Evolutionary conservation across 2,329 filamentous ascomycete genomes (phyloP).

Genomic region (Aschersonia sp.): DNA sequence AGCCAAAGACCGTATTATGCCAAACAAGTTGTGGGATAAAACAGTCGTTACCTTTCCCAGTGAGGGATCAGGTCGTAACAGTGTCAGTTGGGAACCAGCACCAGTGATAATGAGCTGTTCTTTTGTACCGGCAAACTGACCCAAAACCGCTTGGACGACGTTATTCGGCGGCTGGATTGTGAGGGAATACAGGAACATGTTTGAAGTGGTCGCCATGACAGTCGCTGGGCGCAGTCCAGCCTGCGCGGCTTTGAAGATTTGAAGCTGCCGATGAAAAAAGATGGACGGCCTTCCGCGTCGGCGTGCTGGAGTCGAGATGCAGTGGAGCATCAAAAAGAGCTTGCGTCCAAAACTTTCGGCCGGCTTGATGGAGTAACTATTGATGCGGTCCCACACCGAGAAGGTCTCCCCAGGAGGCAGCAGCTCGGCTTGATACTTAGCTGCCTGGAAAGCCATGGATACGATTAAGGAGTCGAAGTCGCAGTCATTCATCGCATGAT

Average conservation of each 20-base stretch:
- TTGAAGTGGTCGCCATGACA: constrained; percentile 90
- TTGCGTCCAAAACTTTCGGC: constrained; percentile 17
- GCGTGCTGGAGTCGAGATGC: no score
- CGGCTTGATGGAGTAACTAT: constrained; percentile 18
- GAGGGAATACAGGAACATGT: constrained; percentile 97
- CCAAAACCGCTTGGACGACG: constrained; percentile 79
- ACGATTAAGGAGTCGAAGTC: no score
- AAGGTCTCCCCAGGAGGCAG: no score
- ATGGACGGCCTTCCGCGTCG: not conserved
- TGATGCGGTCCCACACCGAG: constrained; percentile 16
- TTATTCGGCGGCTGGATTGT: constrained; percentile 88
- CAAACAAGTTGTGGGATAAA: constrained; percentile 87
- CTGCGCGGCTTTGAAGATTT: constrained; percentile 25
- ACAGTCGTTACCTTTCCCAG: constrained; percentile 78
- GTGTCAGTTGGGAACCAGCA: constrained; percentile 75
- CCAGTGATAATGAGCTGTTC: constrained; percentile 96
- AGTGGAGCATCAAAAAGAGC: not conserved
- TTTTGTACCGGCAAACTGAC: constrained; percentile 90
- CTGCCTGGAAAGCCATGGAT: no score
- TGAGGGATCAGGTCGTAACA: constrained; percentile 73
- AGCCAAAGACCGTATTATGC: constrained; percentile 80
- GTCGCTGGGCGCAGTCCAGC: constrained; percentile 32
- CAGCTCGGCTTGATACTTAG: no score
- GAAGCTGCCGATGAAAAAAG: not conserved
- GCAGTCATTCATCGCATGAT: constrained; percentile 9